Evolutionary conservation across 768 basidiomycete genomes (phyloP).

Genomic region (Kwoniella sp.): DNA sequence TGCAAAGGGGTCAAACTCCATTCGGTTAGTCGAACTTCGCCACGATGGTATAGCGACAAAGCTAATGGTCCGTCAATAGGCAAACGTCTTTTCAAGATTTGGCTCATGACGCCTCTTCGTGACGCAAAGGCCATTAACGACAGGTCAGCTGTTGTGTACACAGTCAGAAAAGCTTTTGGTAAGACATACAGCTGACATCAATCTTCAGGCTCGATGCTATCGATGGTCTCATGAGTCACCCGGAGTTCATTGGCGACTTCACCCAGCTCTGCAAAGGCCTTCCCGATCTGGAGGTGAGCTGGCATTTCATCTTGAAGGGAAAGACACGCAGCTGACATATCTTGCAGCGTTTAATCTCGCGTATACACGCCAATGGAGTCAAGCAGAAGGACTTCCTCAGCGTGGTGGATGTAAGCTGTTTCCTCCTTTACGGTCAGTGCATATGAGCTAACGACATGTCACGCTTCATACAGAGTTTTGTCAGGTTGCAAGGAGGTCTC

Average conservation of each 20-base stretch:
- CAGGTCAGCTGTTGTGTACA: conserved; percentile 60
- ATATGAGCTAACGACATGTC: neutral
- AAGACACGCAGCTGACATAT: conserved; percentile 2
- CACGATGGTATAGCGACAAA: neutral
- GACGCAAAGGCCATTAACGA: conserved; percentile 83
- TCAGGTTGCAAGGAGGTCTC: conserved; percentile 70
- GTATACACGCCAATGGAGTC: conserved; percentile 90
- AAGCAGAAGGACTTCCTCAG: conserved; percentile 83
- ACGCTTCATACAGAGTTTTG: conserved; percentile 65
- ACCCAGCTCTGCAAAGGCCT: conserved; percentile 73
- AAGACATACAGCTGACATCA: conserved; percentile 11
- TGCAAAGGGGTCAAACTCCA: conserved; percentile 83
- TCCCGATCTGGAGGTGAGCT: conserved; percentile 64
- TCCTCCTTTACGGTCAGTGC: neutral
- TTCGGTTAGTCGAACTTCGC: conserved; percentile 65
- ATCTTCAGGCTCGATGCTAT: conserved; percentile 82
- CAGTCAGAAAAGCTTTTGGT: conserved; percentile 21
- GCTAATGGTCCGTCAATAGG: conserved; percentile 59
- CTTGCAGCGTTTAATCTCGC: conserved; percentile 85
- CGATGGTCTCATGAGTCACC: conserved; percentile 80
- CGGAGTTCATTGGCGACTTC: conserved; percentile 75
- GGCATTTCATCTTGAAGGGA: too few relatives aligned
- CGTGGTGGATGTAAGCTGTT: conserved; percentile 73
- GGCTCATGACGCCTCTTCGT: conserved; percentile 90
- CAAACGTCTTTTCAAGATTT: conserved; percentile 92